Base-by-base conservation (phyloP, 805 yeast species). In the Torulaspora maleeae region DNA sequence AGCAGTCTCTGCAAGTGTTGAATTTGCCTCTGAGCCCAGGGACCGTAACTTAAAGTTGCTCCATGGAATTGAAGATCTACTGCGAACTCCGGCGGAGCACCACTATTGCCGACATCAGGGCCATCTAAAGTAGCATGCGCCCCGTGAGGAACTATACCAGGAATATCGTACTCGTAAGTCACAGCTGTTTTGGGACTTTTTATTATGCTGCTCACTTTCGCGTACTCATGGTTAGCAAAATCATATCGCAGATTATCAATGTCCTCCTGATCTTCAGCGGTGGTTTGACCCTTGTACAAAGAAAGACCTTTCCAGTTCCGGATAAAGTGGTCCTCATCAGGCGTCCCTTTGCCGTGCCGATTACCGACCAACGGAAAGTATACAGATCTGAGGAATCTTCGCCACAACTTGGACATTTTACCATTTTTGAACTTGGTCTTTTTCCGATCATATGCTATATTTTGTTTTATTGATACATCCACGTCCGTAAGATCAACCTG, bases 11-110 rank as follows among this genome's bases (percentile, higher is more conserved):
- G 89, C 8, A 90, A 56, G 1, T 80, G 76, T 2, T 72, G 72
- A 13, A 95, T 63, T 62, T 93, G 95, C 29, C 91, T 78, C 48
- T 93, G 95, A 0, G 96, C 86, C 96, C 97, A 91, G 0, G 99
- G 95, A 0, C 99, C 99, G 59, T 87, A 90, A 53, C 83, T 83
- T 1, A 88, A 67, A 0, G 86, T 80, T 0, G 88, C 80, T 44
- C 77, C 75, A 1, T 76, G 71, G 2, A 87, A 51, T 11, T 71
- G 71, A 7, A 90, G 41, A 42, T 83, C 83, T 6, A 83, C 54
- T 0, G 90, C 90, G 59, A 73, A 71, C 37, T 69, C 70, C 1
- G 89, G 89, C 0, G 83, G 68, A 3, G 72, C 51, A 3, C 80
- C 85, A 27, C 77, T 71, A 48, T 79, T 78, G 4, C 83, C 83